These are phyloP conservation scores for Leccinum sublutescens DNA, from an alignment of 768 basidiomycete genomes.

Conservation along the genomic window DNA sequence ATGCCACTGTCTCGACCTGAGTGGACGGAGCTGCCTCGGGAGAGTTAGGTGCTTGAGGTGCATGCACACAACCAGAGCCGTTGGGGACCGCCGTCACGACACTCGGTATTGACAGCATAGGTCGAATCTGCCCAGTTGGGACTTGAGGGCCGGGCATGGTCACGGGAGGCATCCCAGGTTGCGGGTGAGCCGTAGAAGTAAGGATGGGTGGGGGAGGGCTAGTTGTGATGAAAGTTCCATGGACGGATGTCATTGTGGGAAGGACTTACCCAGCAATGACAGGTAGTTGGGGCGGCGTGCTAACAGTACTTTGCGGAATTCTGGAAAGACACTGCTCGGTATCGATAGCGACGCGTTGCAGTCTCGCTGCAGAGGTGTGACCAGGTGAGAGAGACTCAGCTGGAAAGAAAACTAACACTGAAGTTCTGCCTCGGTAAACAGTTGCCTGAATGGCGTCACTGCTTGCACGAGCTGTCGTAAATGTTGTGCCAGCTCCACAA, in stretches of 20 bases:
- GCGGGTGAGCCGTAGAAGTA: not conserved
- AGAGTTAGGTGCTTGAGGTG: not conserved
- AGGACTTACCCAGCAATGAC: conserved; percentile 13
- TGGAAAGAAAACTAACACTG: conserved; percentile 16
- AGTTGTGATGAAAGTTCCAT: not conserved
- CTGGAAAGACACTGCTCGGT: conserved; percentile 2
- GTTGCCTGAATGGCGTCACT: conserved; percentile 19
- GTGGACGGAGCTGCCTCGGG: conserved; percentile 1
- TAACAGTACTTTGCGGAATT: not conserved
- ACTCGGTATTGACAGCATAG: not conserved
- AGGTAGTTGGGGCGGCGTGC: not conserved
- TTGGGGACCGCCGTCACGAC: not conserved
- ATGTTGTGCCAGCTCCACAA: conserved; percentile 4
- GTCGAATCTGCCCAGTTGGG: not conserved
- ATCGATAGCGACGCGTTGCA: conserved; percentile 18
- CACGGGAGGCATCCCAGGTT: not conserved
- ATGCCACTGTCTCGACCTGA: not conserved
- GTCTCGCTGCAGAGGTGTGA: conserved; percentile 14
- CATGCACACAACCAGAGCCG: not conserved
- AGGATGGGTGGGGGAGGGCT: conserved; percentile 1
- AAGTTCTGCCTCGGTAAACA: conserved; percentile 24
- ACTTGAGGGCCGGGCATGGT: not conserved
- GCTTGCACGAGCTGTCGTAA: conserved; percentile 19
- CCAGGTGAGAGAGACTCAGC: not conserved
- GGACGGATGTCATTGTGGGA: not conserved